Percentiles rank a stretch among this genome's conserved stretches.
These are phyloP conservation scores for Plasmodium yoelii DNA, from an alignment of 169 alveolate genomes.

Conservation along the genomic window DNA sequence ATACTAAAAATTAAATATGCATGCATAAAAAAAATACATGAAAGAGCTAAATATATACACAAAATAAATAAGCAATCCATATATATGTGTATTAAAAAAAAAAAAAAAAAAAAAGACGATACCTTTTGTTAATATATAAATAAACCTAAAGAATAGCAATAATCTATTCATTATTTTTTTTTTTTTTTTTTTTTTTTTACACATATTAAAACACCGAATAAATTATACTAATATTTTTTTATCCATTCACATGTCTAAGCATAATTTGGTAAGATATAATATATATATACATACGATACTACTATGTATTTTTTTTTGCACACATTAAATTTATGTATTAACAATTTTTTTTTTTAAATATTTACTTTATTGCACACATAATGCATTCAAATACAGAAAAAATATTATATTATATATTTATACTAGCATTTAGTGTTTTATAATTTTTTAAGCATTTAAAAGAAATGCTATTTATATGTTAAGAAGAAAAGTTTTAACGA, in stretches of 20 bases:
- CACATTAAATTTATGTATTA: constrained; percentile 12
- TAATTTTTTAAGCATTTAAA: too few relatives aligned
- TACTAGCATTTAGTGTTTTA: background rate
- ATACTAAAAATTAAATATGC: constrained; percentile 30
- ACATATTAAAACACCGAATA: constrained; percentile 3
- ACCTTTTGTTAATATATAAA: background rate
- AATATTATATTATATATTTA: background rate
- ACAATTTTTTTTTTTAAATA: background rate
- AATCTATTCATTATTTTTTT: background rate
- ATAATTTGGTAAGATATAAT: background rate
- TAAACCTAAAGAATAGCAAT: background rate
- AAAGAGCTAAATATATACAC: constrained; percentile 32
- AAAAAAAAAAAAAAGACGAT: constrained; percentile 3
- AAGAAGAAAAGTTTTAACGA: too few relatives aligned
- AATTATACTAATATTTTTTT: background rate
- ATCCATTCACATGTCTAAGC: background rate
- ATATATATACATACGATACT: background rate
- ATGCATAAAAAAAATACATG: constrained; percentile 12
- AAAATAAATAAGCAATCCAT: constrained; percentile 2
- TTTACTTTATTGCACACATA: constrained; percentile 6
- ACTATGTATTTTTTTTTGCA: constrained; percentile 11
- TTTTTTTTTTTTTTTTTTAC: background rate
- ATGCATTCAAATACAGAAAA: constrained; percentile 20
- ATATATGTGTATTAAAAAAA: constrained; percentile 8
- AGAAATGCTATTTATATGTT: too few relatives aligned